Base-by-base conservation (phyloP, 371 early-diverging fungal genomes). In the Mortierella sp. region DNA sequence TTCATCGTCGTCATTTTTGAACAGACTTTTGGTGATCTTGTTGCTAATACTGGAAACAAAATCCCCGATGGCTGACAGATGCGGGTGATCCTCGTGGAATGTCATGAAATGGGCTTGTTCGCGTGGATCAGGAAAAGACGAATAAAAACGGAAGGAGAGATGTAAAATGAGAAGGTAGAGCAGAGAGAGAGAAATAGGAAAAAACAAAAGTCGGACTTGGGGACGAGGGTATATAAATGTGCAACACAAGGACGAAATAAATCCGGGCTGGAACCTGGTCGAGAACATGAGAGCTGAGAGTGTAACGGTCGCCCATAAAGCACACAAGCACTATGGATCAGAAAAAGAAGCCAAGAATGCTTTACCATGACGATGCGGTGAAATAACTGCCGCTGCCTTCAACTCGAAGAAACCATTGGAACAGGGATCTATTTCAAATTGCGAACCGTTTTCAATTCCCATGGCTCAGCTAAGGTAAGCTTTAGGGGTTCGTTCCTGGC, bases 1-100 rank as follows among this genome's bases (percentile, higher is more conserved):
- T 21, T 55, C 28, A 17, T 32, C 56, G 44, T 43, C 43, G 1
- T 43, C 43, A 6, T 43, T 21, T 2, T 21, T 19, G 44, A 17
- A 17, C 15, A 72, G 27, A 14, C 61, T 34, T 21, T 47, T 34
- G 4, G 44, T 17, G 42, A 73, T 31, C 51, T 53, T 62, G 64
- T 63, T 39, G 12, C 66, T 58, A 32, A 65, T 39, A 15, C 42
- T 34, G 17, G 56, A 56, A 37, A 72, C 73, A 59, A 73, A 58
- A 51, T 67, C 66, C 12, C 67, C 54, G 30, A 73, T 50, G 27
- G 46, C 49, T 6, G 62, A 30, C 28, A 67, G 59, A 12, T 63
- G 67, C 2, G 66, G 63, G 21, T 66, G 62, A 3, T 62, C 60
- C 3, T 65, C 17, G 6, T 62, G 48, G 31, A 57, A 53, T 23